Conservation (phyloP, 2,329 filamentous ascomycete species). For the Berkeleyomyces rouxiae region DNA sequence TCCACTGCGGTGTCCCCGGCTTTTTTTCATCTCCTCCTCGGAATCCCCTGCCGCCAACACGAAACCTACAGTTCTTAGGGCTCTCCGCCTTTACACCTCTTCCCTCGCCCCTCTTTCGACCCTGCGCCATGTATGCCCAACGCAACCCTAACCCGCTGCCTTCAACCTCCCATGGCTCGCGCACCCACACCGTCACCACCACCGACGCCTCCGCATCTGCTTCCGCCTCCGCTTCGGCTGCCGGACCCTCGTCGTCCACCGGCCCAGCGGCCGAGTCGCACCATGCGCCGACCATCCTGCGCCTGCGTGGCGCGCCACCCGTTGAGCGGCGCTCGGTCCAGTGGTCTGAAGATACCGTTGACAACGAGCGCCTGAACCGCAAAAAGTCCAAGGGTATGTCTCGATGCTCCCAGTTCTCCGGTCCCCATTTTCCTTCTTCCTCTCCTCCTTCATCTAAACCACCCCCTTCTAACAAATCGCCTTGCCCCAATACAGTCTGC, state of each 20-base stretch:
- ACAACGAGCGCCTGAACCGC: conserved; percentile 87
- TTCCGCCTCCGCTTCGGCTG: neutral
- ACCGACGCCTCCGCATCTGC: neutral
- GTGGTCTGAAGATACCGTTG: conserved; percentile 85
- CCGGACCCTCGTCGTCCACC: neutral
- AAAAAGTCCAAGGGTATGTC: conserved; percentile 79
- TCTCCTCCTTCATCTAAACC: neutral
- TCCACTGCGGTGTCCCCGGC: no score
- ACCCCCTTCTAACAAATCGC: neutral
- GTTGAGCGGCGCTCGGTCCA: conserved; percentile 48
- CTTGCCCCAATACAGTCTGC: conserved; percentile 48
- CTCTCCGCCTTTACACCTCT: neutral
- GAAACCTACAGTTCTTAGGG: no score
- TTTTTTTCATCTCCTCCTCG: no score
- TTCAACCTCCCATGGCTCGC: neutral
- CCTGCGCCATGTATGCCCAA: neutral
- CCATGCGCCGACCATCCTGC: conserved; percentile 24
- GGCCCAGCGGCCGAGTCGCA: neutral
- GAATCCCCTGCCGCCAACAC: no score
- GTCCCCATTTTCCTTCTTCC: neutral
- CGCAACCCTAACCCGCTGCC: conserved; percentile 1
- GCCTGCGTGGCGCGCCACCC: conserved; percentile 33
- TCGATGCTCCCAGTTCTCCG: neutral
- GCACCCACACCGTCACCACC: conserved; percentile 1
- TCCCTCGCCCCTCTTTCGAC: neutral